These are phyloP conservation scores for Macrolepiota fuliginosa DNA, from an alignment of 768 basidiomycete genomes.

Conservation along the genomic window DNA sequence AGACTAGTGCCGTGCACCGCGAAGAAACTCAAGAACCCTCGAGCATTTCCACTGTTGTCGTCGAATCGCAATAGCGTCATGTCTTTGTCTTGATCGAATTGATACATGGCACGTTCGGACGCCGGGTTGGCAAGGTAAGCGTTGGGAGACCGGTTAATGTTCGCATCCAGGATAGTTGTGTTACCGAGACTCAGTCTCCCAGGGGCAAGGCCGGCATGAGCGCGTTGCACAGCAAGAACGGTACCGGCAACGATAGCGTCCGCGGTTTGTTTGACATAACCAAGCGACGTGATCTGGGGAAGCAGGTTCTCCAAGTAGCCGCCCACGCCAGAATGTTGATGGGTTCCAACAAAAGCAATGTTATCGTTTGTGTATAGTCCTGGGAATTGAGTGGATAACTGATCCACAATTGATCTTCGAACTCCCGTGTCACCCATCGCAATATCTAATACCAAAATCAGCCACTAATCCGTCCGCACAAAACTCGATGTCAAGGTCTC, in stretches of 20 bases:
- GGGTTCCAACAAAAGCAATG: constrained; percentile 73
- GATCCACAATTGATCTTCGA: constrained; percentile 62
- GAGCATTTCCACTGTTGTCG: constrained; percentile 51
- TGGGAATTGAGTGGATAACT: constrained; percentile 54
- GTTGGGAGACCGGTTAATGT: constrained; percentile 72
- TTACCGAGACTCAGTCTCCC: constrained; percentile 67
- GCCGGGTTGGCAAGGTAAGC: constrained; percentile 77
- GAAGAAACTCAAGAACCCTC: constrained; percentile 74
- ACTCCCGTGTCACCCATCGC: constrained; percentile 81
- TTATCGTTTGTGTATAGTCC: constrained; percentile 69
- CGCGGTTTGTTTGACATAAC: constrained; percentile 70
- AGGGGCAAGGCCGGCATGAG: constrained; percentile 57
- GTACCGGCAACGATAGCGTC: constrained; percentile 72
- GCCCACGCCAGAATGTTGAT: constrained; percentile 76
- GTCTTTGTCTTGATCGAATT: constrained; percentile 73
- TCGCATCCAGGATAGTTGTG: constrained; percentile 64
- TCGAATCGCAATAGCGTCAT: constrained; percentile 68
- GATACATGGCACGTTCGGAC: constrained; percentile 63
- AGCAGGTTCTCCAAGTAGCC: constrained; percentile 79
- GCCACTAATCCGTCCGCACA: neutral
- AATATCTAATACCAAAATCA: constrained; percentile 47
- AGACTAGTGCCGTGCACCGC: constrained; percentile 79
- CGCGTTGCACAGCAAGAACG: constrained; percentile 64
- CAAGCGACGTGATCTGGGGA: constrained; percentile 71
- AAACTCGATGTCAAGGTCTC: neutral